These are phyloP conservation scores for Artemisia annua DNA, from an alignment of 129 eudicot genomes.

Conservation along the genomic window DNA sequence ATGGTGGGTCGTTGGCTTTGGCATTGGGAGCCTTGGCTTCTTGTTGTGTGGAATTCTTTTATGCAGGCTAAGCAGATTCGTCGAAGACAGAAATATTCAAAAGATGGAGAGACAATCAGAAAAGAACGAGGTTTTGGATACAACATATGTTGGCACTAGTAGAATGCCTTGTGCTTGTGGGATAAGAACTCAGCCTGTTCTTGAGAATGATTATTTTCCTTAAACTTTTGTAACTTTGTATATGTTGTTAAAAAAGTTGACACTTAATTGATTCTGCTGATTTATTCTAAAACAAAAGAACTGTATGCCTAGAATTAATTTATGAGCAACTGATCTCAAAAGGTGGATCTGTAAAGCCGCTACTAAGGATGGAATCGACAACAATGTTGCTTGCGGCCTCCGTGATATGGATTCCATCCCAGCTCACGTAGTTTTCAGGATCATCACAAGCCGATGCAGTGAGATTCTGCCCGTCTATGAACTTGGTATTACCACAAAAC, in stretches of 20 bases:
- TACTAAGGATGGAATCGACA: conserved; percentile 54
- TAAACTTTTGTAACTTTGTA: conserved; percentile 24
- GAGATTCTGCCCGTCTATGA: conserved; percentile 45
- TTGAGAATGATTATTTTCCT: conserved; percentile 72
- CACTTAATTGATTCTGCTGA: conserved; percentile 24
- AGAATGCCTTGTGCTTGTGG: conserved; percentile 85
- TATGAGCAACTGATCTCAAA: conserved; percentile 31
- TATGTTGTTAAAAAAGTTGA: background rate
- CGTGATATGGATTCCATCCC: conserved; percentile 11
- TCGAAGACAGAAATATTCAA: conserved; percentile 32
- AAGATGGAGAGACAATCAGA: conserved; percentile 64
- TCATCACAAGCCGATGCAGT: conserved; percentile 70
- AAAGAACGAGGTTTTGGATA: conserved; percentile 56
- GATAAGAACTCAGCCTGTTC: conserved; percentile 75
- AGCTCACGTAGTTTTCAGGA: conserved; percentile 78
- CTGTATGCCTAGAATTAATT: background rate
- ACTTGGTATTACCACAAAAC: conserved; percentile 65
- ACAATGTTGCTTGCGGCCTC: conserved; percentile 7
- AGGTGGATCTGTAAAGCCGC: conserved; percentile 65
- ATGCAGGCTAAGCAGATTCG: conserved; percentile 30
- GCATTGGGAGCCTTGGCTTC: conserved; percentile 44
- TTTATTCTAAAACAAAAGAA: conserved; percentile 27
- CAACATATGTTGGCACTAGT: conserved; percentile 62
- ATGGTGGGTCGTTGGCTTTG: conserved; percentile 61
- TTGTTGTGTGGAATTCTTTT: conserved; percentile 32